Conservation (phyloP, 1,139 yeast species). For the Taphrina deformans region DNA sequence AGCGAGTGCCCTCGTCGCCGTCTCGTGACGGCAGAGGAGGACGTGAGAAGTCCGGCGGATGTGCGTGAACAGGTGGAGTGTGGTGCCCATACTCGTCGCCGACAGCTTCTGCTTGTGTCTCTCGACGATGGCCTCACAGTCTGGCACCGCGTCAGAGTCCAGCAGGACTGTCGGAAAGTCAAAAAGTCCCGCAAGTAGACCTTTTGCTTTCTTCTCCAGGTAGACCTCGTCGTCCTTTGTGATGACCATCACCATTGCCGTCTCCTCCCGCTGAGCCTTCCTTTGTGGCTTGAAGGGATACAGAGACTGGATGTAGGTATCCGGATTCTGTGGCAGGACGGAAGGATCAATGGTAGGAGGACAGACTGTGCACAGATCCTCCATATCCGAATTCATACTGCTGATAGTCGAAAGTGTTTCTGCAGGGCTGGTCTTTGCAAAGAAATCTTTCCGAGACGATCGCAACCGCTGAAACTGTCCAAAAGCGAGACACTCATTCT, state of each 20-base stretch:
- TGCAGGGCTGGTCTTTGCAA: neutral
- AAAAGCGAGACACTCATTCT: slow-evolving; percentile 26
- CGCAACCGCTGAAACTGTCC: slow-evolving; percentile 13
- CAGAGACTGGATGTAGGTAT: slow-evolving; percentile 22
- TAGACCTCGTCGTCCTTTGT: slow-evolving; percentile 7
- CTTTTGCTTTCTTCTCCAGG: slow-evolving; percentile 33
- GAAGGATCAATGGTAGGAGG: neutral
- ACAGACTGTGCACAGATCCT: slow-evolving; percentile 25
- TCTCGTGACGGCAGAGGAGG: neutral
- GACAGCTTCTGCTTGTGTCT: slow-evolving; percentile 1
- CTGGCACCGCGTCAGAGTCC: neutral
- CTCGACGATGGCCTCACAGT: neutral
- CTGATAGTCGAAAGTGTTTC: neutral
- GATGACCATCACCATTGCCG: slow-evolving; percentile 24
- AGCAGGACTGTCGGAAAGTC: slow-evolving; percentile 33
- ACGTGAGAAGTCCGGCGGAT: slow-evolving; percentile 31
- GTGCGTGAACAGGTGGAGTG: slow-evolving; percentile 34
- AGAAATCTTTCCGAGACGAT: neutral
- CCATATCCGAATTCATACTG: slow-evolving; percentile 18
- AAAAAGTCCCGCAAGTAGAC: slow-evolving; percentile 36
- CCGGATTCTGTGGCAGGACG: slow-evolving; percentile 9
- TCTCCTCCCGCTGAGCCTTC: slow-evolving; percentile 27
- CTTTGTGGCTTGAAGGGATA: slow-evolving; percentile 34
- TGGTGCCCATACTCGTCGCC: slow-evolving; percentile 2
- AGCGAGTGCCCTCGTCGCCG: neutral